Conservation (phyloP, 331 rosid species). For the Saraca asoca region DNA sequence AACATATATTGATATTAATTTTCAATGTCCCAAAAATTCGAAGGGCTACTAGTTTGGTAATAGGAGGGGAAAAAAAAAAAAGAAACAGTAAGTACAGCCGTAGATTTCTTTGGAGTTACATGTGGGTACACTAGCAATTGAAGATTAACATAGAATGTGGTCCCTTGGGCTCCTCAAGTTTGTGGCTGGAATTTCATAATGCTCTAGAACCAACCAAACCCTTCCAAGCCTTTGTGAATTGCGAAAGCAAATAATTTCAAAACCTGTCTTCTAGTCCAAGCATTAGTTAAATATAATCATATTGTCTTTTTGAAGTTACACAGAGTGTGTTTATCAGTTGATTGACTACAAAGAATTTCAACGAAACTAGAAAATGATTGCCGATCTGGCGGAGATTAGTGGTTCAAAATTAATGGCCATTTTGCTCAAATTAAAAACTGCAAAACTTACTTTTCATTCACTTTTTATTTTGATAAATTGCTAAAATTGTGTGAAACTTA, state of each 20-base stretch:
- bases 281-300: conserved; percentile 14
- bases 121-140: conserved; percentile 4
- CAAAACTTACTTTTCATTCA: too few relatives aligned
- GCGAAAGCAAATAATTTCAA: conserved; percentile 27
- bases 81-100: conserved; percentile 28
- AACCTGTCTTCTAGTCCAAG: conserved; percentile 17
- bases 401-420: too few relatives aligned
- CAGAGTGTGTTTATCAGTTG: not conserved
- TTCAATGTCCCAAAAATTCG: too few relatives aligned
- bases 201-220: conserved; percentile 29
- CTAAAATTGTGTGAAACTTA: too few relatives aligned
- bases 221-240: conserved; percentile 8
- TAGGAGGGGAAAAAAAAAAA: too few relatives aligned
- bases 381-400: too few relatives aligned
- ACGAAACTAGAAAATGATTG: too few relatives aligned
- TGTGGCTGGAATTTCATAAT: conserved; percentile 53
- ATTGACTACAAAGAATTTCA: too few relatives aligned
- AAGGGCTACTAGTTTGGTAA: too few relatives aligned
- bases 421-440: too few relatives aligned
- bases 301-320: not conserved
- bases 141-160: conserved; percentile 39
- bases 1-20: too few relatives aligned
- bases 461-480: too few relatives aligned
- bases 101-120: conserved; percentile 32
- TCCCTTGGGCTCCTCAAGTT: conserved; percentile 37